These are phyloP conservation scores for Fragilaria radians DNA, from an alignment of 108 stramenopile genomes.

Conservation along the genomic window DNA sequence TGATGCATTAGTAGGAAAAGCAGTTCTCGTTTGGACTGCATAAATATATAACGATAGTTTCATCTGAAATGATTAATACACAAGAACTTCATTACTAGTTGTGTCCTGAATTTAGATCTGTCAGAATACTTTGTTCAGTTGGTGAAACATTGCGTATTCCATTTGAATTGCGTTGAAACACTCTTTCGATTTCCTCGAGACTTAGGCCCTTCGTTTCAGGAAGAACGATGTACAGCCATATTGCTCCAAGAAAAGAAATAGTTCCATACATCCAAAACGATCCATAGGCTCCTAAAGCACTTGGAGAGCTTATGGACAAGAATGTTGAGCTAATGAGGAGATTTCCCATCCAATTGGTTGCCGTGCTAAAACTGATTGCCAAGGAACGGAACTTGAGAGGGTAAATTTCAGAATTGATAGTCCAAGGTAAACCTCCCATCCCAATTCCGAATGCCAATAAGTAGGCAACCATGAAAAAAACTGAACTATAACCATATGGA, in stretches of 20 bases:
- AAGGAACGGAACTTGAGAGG: constrained; percentile 54
- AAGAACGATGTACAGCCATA: constrained; percentile 48
- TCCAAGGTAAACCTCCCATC: constrained; percentile 83
- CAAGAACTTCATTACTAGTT: not conserved
- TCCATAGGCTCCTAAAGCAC: constrained; percentile 51
- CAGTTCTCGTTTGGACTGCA: constrained; percentile 43
- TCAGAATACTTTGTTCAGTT: not conserved
- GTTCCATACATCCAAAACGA: constrained; percentile 73
- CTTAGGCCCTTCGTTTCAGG: constrained; percentile 83
- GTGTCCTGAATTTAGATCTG: not conserved
- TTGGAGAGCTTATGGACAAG: constrained; percentile 53
- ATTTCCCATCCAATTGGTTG: constrained; percentile 78
- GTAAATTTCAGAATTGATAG: constrained; percentile 84
- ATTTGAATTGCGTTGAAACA: constrained; percentile 37
- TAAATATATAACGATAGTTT: not conserved
- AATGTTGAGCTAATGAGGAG: constrained; percentile 70
- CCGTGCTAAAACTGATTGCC: constrained; percentile 54
- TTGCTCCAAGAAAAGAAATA: constrained; percentile 43
- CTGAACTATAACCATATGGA: constrained; percentile 48
- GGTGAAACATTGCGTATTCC: not conserved
- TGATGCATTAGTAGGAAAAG: constrained; percentile 45
- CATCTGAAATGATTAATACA: not conserved
- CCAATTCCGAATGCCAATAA: constrained; percentile 77
- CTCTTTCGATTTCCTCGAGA: constrained; percentile 71
- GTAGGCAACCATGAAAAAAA: constrained; percentile 69